A percentile compares a stretch with the other conserved stretches of the same genome.
phyloP scores from a whole-genome alignment of 208 protist genomes.

The Zelonia costaricensis region DNA sequence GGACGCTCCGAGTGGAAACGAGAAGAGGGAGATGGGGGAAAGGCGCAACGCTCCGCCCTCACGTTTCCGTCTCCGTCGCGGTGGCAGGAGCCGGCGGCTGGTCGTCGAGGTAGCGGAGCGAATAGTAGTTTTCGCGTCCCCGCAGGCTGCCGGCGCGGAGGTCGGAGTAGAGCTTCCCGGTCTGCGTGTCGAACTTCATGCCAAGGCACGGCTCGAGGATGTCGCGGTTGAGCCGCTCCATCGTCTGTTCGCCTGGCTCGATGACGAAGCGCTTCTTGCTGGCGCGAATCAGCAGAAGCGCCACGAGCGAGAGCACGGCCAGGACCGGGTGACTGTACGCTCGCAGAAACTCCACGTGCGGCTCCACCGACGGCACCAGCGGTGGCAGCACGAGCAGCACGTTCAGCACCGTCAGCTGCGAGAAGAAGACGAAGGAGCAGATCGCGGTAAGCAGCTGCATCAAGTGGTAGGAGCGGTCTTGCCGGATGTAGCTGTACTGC shows the following conservation, averaged over 20 bases:
- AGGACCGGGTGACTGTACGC: slow-evolving; percentile 28
- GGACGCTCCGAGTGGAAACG: no score
- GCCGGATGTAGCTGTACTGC: slow-evolving; percentile 75
- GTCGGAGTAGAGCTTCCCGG: slow-evolving; percentile 76
- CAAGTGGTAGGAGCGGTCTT: slow-evolving; percentile 88
- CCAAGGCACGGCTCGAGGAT: slow-evolving; percentile 85
- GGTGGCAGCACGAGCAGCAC: slow-evolving; percentile 46
- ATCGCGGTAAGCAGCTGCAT: slow-evolving; percentile 68
- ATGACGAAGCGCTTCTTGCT: slow-evolving; percentile 79
- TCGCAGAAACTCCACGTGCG: slow-evolving; percentile 25
- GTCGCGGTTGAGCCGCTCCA: slow-evolving; percentile 72
- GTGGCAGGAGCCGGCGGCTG: not conserved
- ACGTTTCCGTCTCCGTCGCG: not conserved
- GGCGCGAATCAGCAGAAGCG: slow-evolving; percentile 63
- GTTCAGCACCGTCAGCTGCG: slow-evolving; percentile 30
- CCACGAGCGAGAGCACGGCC: slow-evolving; percentile 39
- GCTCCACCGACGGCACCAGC: slow-evolving; percentile 33
- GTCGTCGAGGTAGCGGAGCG: slow-evolving; percentile 42
- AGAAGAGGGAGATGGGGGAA: no score
- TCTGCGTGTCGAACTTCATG: slow-evolving; percentile 65
- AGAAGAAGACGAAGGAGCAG: slow-evolving; percentile 66
- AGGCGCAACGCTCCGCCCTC: not conserved
- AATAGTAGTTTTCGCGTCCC: slow-evolving; percentile 50
- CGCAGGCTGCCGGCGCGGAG: slow-evolving; percentile 24
- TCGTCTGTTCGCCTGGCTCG: slow-evolving; percentile 74